Conservation (phyloP, 176 grass and related monocot genomes). For the Avena sativa region DNA sequence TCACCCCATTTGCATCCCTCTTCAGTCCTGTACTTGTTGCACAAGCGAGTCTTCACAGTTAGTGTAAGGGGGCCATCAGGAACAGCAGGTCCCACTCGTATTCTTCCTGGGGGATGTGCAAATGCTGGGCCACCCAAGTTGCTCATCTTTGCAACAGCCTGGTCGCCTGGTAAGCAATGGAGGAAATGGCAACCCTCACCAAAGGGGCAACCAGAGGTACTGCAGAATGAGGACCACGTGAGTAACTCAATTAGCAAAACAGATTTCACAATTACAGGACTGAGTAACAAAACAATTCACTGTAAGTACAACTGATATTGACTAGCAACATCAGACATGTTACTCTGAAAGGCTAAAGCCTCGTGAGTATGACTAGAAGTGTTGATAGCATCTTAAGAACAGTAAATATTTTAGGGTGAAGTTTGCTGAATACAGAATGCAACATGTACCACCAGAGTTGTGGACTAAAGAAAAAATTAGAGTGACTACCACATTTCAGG, state of each 20-base stretch:
- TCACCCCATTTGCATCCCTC: constrained; percentile 94
- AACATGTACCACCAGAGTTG: background rate
- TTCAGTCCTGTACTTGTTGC: constrained; percentile 85
- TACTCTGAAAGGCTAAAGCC: background rate
- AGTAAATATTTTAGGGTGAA: constrained; percentile 5
- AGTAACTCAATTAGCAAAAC: constrained; percentile 26
- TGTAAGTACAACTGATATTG: constrained; percentile 4
- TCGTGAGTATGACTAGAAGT: constrained; percentile 6
- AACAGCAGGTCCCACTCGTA: constrained; percentile 29
- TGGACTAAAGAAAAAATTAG: background rate
- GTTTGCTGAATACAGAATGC: background rate
- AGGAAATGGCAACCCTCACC: constrained; percentile 88
- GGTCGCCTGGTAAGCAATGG: constrained; percentile 72
- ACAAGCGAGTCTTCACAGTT: constrained; percentile 65
- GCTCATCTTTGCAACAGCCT: constrained; percentile 74
- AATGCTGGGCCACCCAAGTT: constrained; percentile 52
- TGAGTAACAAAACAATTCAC: background rate
- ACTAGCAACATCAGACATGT: background rate
- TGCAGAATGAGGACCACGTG: constrained; percentile 48
- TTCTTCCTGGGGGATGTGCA: constrained; percentile 49
- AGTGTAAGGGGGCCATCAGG: constrained; percentile 42
- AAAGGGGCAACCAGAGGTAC: constrained; percentile 81
- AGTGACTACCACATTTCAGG: background rate
- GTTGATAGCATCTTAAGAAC: background rate
- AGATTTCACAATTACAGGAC: background rate